phyloP scores from a whole-genome alignment of 1,284 basidiomycete species.

The Sporisorium reilianum region DNA sequence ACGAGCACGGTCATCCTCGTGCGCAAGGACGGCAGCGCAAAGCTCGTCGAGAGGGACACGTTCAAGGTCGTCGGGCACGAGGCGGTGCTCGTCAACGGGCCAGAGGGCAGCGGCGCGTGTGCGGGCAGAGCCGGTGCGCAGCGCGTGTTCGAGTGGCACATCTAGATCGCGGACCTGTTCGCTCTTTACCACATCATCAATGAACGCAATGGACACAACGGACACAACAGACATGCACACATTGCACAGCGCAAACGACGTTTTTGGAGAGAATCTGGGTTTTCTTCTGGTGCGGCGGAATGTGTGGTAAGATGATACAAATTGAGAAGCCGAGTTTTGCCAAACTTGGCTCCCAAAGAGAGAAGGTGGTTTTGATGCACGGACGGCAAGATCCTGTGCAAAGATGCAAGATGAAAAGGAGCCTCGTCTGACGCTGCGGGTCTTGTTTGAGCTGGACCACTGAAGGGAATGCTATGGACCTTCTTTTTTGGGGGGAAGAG shows the following conservation, averaged over 20 bases:
- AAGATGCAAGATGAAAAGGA: neutral
- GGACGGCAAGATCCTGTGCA: neutral
- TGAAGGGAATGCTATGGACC: slow-evolving; percentile 3
- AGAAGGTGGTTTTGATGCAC: slow-evolving; percentile 12
- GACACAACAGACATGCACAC: neutral
- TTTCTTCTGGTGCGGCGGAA: slow-evolving; percentile 14
- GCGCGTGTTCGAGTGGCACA: slow-evolving; percentile 18
- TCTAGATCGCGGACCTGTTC: no score
- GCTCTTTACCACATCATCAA: no score
- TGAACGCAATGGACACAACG: neutral
- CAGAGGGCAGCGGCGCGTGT: slow-evolving; percentile 4
- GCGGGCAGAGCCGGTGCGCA: slow-evolving; percentile 16
- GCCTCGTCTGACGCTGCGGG: neutral
- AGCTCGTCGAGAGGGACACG: slow-evolving; percentile 46
- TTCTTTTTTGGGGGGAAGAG: slow-evolving; percentile 13
- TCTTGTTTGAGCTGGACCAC: neutral
- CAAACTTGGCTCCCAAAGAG: slow-evolving; percentile 4
- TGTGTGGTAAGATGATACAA: slow-evolving; percentile 43
- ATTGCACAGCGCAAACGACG: neutral
- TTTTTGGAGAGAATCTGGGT: slow-evolving; percentile 24
- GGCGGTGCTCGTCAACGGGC: slow-evolving; percentile 26
- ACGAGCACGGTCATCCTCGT: slow-evolving; percentile 48
- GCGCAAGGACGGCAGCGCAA: slow-evolving; percentile 19
- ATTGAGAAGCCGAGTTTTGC: slow-evolving; percentile 8
- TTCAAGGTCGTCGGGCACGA: slow-evolving; percentile 13